These are phyloP conservation scores for Hygrocybe coccinea DNA, from an alignment of 768 basidiomycete genomes.

Conservation along the genomic window DNA sequence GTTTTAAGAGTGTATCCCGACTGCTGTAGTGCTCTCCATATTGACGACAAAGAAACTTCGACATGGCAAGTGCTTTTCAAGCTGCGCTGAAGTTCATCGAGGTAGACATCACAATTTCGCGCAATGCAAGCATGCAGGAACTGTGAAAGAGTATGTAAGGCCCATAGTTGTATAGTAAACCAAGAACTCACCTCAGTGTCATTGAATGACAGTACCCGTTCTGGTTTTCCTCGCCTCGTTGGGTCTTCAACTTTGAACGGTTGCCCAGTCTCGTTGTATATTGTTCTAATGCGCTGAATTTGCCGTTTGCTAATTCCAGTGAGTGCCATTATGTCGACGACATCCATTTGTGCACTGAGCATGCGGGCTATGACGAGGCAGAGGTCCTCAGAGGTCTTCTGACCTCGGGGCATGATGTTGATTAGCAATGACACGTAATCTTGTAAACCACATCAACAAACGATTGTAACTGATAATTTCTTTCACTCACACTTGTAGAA, in stretches of 20 bases:
- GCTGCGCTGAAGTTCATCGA: constrained; percentile 8
- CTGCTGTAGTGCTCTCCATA: constrained; percentile 14
- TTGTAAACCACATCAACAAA: too few species aligned
- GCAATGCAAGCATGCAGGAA: not conserved
- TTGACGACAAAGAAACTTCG: constrained; percentile 7
- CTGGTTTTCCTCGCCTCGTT: not conserved
- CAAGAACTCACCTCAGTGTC: not conserved
- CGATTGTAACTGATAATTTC: too few species aligned
- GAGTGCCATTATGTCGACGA: too few species aligned
- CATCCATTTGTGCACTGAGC: too few species aligned
- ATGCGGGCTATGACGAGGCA: too few species aligned
- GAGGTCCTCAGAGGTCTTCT: too few species aligned
- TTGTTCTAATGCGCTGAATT: too few species aligned
- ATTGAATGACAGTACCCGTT: not conserved
- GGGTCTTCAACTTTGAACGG: not conserved
- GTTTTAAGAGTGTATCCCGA: constrained; percentile 18
- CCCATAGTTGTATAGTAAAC: not conserved
- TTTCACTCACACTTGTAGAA: too few species aligned
- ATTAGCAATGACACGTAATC: too few species aligned
- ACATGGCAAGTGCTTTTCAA: constrained; percentile 6
- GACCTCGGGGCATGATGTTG: too few species aligned
- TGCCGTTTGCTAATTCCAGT: too few species aligned
- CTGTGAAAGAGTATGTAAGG: not conserved
- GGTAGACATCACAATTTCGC: not conserved
- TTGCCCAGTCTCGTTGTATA: too few species aligned